Evolutionary conservation across 2,329 filamentous ascomycete species (phyloP), one percentile per base, ranked within the genome.

Genomic region (Metarhizium robertsii): DNA sequence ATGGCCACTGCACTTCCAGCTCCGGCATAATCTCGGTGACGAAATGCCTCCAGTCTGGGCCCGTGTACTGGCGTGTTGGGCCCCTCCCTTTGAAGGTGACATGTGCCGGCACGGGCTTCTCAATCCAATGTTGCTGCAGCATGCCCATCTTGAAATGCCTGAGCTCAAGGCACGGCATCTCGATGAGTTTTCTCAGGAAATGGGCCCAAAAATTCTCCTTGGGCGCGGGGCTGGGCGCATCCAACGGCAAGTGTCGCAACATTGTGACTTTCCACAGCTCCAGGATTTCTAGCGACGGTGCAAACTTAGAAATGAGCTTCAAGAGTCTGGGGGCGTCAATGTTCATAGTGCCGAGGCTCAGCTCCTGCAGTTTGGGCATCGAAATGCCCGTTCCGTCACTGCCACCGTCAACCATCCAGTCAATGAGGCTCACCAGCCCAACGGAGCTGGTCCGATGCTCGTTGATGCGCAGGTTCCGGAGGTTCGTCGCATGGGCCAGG

Each of bases 201-300:
- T 60, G 58, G 1, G 58, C 55, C 76, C 75, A 79, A n/a, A 71
- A 61, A 53, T 67, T 73, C 58, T 52, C 14, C 53, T 42, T 46
- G 18, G 4, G 46, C 40, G 38, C 11, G 43, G 1, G 54, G 36
- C 4, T 52, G 30, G 38, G 16, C 34, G 30, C 40, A 38, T 32
- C 42, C 13, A 48, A 40, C 1, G 62, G 60, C 0, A 62, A 45
- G 3, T 42, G 51, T 34, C 59, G 47, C 2, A 61, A 45, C 2
- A 74, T 60, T 0, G 57, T 68, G 18, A 80, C 61, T 48, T 72
- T 76, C 64, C 77, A 77, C 0, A 83, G 61, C 55, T 72, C 73
- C 7, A 83, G 64, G 6, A 61, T 61, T 8, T 69, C 64, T 2
- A 84, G 68, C 0, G 71, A 76, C 2, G 71, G 60, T 2, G 73